Evolutionary conservation across 352 stramenopile genomes (phyloP).

Genomic region (Phytopythium vexans): DNA sequence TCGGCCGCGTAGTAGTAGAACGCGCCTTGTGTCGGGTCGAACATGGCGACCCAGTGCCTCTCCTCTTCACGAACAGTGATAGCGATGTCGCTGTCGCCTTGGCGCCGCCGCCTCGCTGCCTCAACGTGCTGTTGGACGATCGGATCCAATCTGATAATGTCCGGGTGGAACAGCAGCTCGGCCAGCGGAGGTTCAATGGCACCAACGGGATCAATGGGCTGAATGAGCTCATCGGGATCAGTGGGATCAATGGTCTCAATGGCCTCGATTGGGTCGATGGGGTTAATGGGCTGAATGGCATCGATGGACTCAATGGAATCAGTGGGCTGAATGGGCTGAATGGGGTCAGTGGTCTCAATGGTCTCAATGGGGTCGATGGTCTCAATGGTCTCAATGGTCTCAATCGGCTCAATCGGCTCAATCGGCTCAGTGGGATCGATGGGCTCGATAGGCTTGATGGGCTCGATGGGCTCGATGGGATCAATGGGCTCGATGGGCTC

Average conservation of each 20-base stretch:
- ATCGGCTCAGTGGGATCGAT: slow-evolving; percentile 16
- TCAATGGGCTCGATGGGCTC: neutral
- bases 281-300: too few species aligned
- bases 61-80: slow-evolving; percentile 1
- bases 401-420: slow-evolving; percentile 6
- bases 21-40: slow-evolving; percentile 35
- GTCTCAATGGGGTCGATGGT: too few species aligned
- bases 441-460: neutral
- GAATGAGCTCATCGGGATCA: too few species aligned
- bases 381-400: too few species aligned
- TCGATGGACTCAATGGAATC: too few species aligned
- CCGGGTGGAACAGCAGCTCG: too few species aligned
- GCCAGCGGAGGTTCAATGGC: too few species aligned
- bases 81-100: neutral
- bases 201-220: too few species aligned
- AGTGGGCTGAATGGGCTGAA: too few species aligned
- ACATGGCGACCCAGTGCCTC: slow-evolving; percentile 51
- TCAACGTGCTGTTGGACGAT: slow-evolving; percentile 24
- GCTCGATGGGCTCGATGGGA: neutral
- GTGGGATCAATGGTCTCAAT: too few species aligned
- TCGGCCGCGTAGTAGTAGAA: slow-evolving; percentile 48
- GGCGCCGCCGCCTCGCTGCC: slow-evolving; percentile 13
- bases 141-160: slow-evolving; percentile 11
- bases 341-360: too few species aligned
- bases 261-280: too few species aligned